Conservation (phyloP, 805 yeast species). For the Metschnikowia reukaufii region DNA sequence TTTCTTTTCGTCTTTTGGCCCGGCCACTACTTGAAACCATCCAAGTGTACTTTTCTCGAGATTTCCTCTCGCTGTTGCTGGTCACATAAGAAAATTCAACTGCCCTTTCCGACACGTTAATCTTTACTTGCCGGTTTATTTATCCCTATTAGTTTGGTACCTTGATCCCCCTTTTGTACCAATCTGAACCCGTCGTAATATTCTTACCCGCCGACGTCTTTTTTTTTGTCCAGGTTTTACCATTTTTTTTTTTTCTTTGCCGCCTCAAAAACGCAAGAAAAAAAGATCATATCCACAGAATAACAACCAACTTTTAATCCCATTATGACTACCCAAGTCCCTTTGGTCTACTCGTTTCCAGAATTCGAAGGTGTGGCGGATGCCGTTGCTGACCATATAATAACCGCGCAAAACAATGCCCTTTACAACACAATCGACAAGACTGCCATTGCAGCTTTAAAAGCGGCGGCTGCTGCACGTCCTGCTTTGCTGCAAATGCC, state of each 20-base stretch:
- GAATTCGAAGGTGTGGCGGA: constrained; percentile 89
- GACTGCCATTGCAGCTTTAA: constrained; percentile 31
- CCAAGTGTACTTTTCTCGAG: neutral
- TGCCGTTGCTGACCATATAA: constrained; percentile 94
- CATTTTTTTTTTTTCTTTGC: neutral
- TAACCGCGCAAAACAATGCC: constrained; percentile 80
- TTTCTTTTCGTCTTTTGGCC: neutral
- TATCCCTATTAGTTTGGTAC: neutral
- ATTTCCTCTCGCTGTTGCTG: neutral
- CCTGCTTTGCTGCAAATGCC: constrained; percentile 16
- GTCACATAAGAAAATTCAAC: neutral
- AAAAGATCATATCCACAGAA: neutral
- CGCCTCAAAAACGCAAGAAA: neutral
- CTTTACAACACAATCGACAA: constrained; percentile 46
- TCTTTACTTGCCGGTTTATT: neutral
- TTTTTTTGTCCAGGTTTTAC: neutral
- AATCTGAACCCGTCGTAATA: neutral
- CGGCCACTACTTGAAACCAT: neutral
- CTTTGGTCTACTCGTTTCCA: constrained; percentile 89
- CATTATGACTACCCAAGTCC: constrained; percentile 87
- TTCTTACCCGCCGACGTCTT: neutral
- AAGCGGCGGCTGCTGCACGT: constrained; percentile 25
- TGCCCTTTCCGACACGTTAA: neutral
- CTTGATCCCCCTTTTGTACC: neutral
- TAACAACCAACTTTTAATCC: neutral